phyloP scores from a whole-genome alignment of 768 basidiomycete genomes.

The Panellus pusillus region DNA sequence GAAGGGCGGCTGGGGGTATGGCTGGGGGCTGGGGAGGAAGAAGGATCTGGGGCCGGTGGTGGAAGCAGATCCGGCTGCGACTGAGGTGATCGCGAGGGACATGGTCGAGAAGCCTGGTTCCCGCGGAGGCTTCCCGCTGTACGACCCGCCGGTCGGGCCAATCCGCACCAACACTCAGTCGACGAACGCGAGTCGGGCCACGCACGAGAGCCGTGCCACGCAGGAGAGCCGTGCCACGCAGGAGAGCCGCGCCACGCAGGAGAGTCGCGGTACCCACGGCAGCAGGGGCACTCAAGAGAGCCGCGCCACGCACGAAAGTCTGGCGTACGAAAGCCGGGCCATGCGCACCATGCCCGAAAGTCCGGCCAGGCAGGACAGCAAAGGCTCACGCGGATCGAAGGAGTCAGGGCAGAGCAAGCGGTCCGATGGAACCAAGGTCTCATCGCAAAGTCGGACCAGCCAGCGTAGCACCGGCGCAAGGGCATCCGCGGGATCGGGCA shows the following conservation, averaged over 20 bases:
- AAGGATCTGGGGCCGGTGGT: conserved; percentile 38
- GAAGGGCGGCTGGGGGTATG: conserved; percentile 54
- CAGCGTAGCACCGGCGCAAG: conserved; percentile 21
- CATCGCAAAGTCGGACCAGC: conserved; percentile 22
- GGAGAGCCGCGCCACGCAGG: conserved; percentile 5
- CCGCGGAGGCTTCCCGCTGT: conserved; percentile 33
- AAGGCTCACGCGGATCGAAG: conserved; percentile 13
- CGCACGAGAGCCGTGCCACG: conserved; percentile 15
- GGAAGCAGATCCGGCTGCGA: conserved; percentile 25
- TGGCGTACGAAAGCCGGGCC: conserved; percentile 23
- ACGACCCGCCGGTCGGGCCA: conserved; percentile 37
- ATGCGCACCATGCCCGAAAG: conserved; percentile 13
- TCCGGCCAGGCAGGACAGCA: conserved; percentile 13
- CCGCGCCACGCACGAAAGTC: too few relatives aligned
- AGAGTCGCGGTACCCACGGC: too few relatives aligned
- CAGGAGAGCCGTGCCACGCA: conserved; percentile 25
- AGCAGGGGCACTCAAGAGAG: too few relatives aligned
- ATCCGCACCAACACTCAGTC: conserved; percentile 40
- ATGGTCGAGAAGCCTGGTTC: conserved; percentile 24
- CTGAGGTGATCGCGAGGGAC: neutral
- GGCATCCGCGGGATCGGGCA: conserved; percentile 28
- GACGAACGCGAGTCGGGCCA: conserved; percentile 32
- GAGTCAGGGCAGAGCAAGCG: conserved; percentile 30
- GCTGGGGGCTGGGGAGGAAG: conserved; percentile 64
- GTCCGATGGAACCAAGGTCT: conserved; percentile 36